Evolutionary conservation across 352 stramenopile genomes (phyloP), one percentile per base, ranked within the genome.

Genomic region (Labyrinthula sp.): DNA sequence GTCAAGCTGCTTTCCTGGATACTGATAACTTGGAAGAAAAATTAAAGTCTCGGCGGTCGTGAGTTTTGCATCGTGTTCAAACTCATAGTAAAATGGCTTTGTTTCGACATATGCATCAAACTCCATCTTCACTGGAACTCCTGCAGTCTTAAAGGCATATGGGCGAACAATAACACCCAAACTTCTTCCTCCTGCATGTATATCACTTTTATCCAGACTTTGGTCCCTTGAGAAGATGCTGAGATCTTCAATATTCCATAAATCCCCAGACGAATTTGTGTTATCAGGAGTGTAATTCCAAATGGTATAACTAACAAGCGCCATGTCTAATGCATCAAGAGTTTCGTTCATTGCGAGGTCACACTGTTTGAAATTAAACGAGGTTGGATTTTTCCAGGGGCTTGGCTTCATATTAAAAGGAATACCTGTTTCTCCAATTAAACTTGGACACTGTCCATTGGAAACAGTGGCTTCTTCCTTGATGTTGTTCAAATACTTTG

Each of bases 251-350:
- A 71, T 37, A 63, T 85, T 85, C 74, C 74, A 85, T 35, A 69
- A 49, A 31, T 85, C 74, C 17, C 74, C 73, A 25, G 66, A 77
- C 10, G 60, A 40, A 58, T 82, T 72, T 43, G 41, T 66, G 47
- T 85, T 82, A 33, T 71, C 59, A 4, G 72, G 65, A 23, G 71
- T 67, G 64, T 89, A 89, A 40, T 71, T 82, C 77, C 76, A 89
- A 12, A 88, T 52, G 28, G 74, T 85, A 55, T 79, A 89, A 34
- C 63, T 76, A 8, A 81, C 46, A 45, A 79, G 27, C 35, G 71
- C 75, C 20, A 63, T 62, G 45, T 83, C 73, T 12, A 83, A 54
- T 14, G 62, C 69, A 34, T 59, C 54, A 22, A 83, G 68, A 7
- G 71, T 81, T 46, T 72, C 65, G 61, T 79, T 63, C 34, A 82